Conservation (phyloP, 2,329 filamentous ascomycete genomes). For the Claviceps sp. region DNA sequence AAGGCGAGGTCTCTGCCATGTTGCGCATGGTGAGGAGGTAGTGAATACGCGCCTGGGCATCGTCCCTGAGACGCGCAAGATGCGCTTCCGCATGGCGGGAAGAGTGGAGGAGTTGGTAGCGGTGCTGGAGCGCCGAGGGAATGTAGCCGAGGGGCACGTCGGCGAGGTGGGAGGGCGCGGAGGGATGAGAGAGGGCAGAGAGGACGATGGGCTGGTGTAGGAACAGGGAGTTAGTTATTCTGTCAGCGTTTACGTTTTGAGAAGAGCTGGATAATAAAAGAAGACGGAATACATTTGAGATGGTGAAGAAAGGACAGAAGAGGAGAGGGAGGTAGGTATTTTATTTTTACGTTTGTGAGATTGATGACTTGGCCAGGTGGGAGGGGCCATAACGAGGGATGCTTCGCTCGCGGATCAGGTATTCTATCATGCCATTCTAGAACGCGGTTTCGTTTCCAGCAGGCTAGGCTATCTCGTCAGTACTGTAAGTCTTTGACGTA, state of each 20-base stretch:
- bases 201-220: slow-evolving; percentile 9
- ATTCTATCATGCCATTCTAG: neutral
- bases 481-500: too few species aligned
- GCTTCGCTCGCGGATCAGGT: neutral
- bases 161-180: slow-evolving; percentile 9
- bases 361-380: neutral
- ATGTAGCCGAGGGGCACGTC: slow-evolving; percentile 10
- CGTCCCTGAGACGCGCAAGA: neutral
- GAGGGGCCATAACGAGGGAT: neutral
- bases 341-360: slow-evolving; percentile 11
- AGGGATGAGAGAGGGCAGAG: slow-evolving; percentile 10
- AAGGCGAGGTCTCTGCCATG: neutral
- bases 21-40: neutral
- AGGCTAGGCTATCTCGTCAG: neutral
- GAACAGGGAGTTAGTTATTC: slow-evolving; percentile 2
- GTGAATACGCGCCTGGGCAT: neutral
- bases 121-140: slow-evolving; percentile 9
- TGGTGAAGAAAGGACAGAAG: neutral
- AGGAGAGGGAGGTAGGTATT: too few species aligned
- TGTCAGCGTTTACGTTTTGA: neutral
- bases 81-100: slow-evolving; percentile 1
- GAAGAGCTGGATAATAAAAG: too few species aligned
- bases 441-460: neutral
- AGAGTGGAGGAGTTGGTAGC: slow-evolving; percentile 9
- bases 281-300: too few species aligned